Evolutionary conservation across 75 land plant genomes (phyloP), one percentile per base, ranked within the genome.

Genomic region (Pinus tabuliformis): DNA sequence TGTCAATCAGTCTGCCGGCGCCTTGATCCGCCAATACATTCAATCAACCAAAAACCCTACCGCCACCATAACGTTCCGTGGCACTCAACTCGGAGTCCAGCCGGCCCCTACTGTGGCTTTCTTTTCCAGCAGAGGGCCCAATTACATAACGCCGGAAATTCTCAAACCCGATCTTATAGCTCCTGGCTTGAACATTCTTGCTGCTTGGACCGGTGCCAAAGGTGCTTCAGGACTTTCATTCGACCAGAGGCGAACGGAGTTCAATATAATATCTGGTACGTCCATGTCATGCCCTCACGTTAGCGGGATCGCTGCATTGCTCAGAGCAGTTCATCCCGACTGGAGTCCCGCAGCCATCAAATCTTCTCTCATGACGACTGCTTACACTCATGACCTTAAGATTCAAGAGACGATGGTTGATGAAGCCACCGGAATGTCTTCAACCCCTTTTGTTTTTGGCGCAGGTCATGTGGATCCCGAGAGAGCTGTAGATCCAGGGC

Each of bases 251-350:
- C 75, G 83, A 11, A 88, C 89, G 6, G 86, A 85, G 77, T 95
- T 95, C 82, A 95, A 93, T 66, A 95, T 95, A 26, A 81, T 93
- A 7, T 95, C 98, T 0, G 96, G 96, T 0, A 93, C 96, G 0
- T 95, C 98, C 14, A 95, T 95, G 98, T 87, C 98, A 3, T 95
- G 98, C 72, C 98, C 96, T 0, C 98, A 95, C 75, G 89, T 95
- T n/a, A 87, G 89, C 1, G 98, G 98, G 1, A 52, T 92, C 1
- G 98, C 89, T 0, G 98, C 96, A 28, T 70, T 95, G 75, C 77
- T 95, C 6, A 91, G 89, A 75, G 89, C 81, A n/a, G 96, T 91
- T 0, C 91, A 93, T 52, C 93, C 96, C 2, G 80, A 75, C 1
- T 95, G 98, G 98, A 82, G 88, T 56, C 96, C 98, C 1, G 93